Conservation (phyloP, 331 rosid species). For the Quercus lobata region DNA sequence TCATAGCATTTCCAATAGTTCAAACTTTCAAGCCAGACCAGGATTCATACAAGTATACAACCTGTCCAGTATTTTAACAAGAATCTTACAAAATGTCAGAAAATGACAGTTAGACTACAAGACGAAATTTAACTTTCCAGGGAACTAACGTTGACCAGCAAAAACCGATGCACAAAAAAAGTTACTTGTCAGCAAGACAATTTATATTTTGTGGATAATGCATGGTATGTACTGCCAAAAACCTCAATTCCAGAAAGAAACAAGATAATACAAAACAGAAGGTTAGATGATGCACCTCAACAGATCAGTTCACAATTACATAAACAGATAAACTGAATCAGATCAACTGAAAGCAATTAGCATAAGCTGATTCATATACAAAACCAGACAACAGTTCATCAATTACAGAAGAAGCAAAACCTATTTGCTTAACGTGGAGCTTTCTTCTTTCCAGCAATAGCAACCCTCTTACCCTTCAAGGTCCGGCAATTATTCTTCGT, state of each 20-base stretch:
- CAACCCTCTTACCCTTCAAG: constrained; percentile 88
- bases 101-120: background rate
- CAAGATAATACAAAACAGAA: background rate
- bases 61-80: background rate
- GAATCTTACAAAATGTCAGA: background rate
- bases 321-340: constrained; percentile 11
- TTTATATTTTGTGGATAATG: background rate
- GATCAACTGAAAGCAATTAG: constrained; percentile 13
- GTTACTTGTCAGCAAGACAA: background rate
- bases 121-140: background rate
- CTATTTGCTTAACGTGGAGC: constrained; percentile 41
- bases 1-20: background rate
- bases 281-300: background rate
- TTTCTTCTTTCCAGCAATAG: constrained; percentile 95
- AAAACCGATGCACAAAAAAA: background rate
- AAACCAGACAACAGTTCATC: background rate
- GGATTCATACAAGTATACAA: background rate
- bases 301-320: background rate
- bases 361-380: constrained; percentile 6
- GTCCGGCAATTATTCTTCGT: constrained; percentile 94
- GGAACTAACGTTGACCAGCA: background rate
- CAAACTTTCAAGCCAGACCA: background rate
- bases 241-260: background rate
- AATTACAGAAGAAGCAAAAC: constrained; percentile 6
- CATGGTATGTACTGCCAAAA: background rate